phyloP scores from a whole-genome alignment of 129 eudicot genomes.

The Lactuca sativa region DNA sequence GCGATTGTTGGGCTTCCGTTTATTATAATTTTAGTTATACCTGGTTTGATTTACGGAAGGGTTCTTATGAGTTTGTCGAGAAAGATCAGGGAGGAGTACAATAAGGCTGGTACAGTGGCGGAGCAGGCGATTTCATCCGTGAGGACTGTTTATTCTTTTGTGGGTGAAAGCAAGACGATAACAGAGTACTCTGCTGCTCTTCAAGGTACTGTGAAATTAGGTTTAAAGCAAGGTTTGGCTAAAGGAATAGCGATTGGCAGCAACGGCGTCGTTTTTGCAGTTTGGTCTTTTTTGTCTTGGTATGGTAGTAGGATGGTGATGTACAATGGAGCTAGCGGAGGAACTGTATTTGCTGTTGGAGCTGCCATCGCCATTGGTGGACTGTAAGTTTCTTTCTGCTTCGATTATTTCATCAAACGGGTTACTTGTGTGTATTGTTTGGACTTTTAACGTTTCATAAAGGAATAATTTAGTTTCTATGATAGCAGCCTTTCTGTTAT shows the following conservation, averaged over 20 bases:
- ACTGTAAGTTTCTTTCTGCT: constrained; percentile 33
- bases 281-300: constrained; percentile 47
- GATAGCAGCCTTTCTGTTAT: constrained; percentile 12
- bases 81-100: constrained; percentile 51
- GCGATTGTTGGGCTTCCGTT: constrained; percentile 62
- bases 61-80: constrained; percentile 47
- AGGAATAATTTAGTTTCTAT: background rate
- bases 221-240: constrained; percentile 51
- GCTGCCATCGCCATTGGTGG: constrained; percentile 53
- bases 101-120: constrained; percentile 49
- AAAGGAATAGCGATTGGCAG: constrained; percentile 63
- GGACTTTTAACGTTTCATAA: background rate
- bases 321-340: constrained; percentile 58
- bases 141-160: constrained; percentile 59
- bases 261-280: constrained; percentile 46
- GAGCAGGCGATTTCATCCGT: constrained; percentile 55
- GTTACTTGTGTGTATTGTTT: constrained; percentile 1
- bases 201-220: constrained; percentile 47
- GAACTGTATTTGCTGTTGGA: constrained; percentile 57
- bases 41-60: constrained; percentile 48
- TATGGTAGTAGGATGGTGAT: constrained; percentile 56
- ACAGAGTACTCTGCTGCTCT: constrained; percentile 56
- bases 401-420: constrained; percentile 11
- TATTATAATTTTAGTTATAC: constrained; percentile 43
- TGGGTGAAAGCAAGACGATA: constrained; percentile 44